Conservation (phyloP, 2,329 filamentous ascomycete species). For the Penicillium sp. region DNA sequence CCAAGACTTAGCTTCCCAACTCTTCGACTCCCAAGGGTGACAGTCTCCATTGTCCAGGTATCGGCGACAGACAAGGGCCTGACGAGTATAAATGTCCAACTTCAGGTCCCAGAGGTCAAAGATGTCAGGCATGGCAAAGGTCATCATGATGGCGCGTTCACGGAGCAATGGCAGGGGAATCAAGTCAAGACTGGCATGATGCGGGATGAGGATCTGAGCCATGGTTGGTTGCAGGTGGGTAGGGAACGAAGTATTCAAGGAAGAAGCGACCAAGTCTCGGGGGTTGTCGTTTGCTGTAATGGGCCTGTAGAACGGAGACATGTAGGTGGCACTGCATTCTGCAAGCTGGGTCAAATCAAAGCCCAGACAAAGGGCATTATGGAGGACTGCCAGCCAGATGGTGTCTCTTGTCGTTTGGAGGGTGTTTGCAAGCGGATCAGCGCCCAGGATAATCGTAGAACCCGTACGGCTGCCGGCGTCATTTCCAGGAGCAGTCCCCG, state of each 20-base stretch:
- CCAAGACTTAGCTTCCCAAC: slow-evolving; percentile 34
- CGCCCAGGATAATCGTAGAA: background rate
- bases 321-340: background rate
- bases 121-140: background rate
- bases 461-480: background rate
- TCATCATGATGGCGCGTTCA: slow-evolving; percentile 17
- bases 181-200: slow-evolving; percentile 42
- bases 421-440: background rate
- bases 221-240: slow-evolving; percentile 40
- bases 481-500: background rate
- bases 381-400: background rate
- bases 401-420: background rate
- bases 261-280: background rate
- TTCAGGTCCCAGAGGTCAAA: background rate
- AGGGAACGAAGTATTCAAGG: slow-evolving; percentile 24
- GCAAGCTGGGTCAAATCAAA: background rate
- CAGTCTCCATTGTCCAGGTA: slow-evolving; percentile 25
- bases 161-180: slow-evolving; percentile 40
- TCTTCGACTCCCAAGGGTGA: slow-evolving; percentile 40
- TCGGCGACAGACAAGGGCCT: slow-evolving; percentile 24
- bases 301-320: background rate
- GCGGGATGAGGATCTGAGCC: slow-evolving; percentile 42
- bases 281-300: background rate
- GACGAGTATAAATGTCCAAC: background rate
- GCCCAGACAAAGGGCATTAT: background rate